Conservation (phyloP, 257 asterid species). For the Avicennia marina region DNA sequence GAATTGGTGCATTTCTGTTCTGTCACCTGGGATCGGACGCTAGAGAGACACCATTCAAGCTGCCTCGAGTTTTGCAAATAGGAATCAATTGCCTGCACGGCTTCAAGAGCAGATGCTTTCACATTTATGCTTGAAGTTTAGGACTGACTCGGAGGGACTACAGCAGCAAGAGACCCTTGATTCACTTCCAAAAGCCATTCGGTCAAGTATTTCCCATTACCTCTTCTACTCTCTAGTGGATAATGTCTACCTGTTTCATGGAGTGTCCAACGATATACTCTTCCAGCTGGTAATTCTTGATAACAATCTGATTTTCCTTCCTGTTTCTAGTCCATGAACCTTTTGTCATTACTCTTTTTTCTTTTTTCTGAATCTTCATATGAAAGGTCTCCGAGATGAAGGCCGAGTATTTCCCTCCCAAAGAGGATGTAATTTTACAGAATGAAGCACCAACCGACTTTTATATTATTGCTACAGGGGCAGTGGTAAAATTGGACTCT, state of each 20-base stretch:
- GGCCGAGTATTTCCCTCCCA: slow-evolving; percentile 58
- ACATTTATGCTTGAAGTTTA: slow-evolving; percentile 45
- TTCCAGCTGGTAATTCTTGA: slow-evolving; percentile 45
- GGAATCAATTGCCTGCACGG: slow-evolving; percentile 47
- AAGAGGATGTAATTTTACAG: slow-evolving; percentile 60
- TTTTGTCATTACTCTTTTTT: background rate
- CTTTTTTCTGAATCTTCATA: background rate
- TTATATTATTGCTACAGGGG: slow-evolving; percentile 46
- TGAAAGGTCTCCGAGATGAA: slow-evolving; percentile 57
- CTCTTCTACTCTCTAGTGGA: slow-evolving; percentile 49
- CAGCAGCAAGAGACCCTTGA: slow-evolving; percentile 56
- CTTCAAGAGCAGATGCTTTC: slow-evolving; percentile 64
- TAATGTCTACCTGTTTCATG: slow-evolving; percentile 51
- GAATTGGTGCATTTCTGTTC: background rate
- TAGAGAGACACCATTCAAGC: slow-evolving; percentile 62
- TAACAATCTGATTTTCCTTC: background rate
- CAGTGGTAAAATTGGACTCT: slow-evolving; percentile 39
- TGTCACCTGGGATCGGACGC: background rate
- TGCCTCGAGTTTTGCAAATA: slow-evolving; percentile 47
- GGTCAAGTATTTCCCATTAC: slow-evolving; percentile 42
- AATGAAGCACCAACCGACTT: slow-evolving; percentile 65
- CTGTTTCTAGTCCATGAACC: background rate
- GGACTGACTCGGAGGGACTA: slow-evolving; percentile 54
- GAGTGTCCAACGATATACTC: slow-evolving; percentile 49
- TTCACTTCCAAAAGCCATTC: slow-evolving; percentile 51